Evolutionary conservation across 768 basidiomycete genomes (phyloP), one percentile per base, ranked within the genome.

Genomic region (Leccinum rimulosum): DNA sequence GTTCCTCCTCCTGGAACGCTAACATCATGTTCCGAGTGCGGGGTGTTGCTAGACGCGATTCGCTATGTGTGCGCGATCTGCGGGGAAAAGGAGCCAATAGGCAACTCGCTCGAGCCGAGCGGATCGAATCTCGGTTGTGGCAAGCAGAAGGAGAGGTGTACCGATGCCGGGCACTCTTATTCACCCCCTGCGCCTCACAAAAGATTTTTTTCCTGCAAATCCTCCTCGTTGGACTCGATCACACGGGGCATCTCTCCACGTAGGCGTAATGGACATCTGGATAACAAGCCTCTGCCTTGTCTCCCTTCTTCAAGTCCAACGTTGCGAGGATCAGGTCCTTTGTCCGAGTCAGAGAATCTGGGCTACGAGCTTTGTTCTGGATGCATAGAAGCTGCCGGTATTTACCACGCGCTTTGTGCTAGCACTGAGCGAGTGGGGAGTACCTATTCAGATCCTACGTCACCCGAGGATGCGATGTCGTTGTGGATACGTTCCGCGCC

Each of bases 1-100:
- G 76, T 75, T 1, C 82, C 87, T 22, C 83, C 87, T 9, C 77
- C 81, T 5, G 82, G 83, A 27, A 79, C 80, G 50, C 81, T 91
- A 17, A 93, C 93, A 1, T 83, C 85, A 52, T 98, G 95, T 72
- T 94, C 93, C 1, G 83, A 84, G 50, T 98, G 95, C 65, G 89
- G 88, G 14, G 72, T 79, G 0, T 67, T 85, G 6, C 76, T 98
- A 19, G 88, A 93, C 54, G 81, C 84, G n/a, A 85, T 96, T 70
- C 86, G 92, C 50, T 97, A 98, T 71, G 87, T 95, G 14, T 98
- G 95, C 68, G 81, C 87, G 4, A 88, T 86, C 25, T 96, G 95
- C 66, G 93, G 93, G 9, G 89, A 91, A 73, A 91, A 87, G 70
- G 74, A 80, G 50, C 83, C 88, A 6, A 66, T 70, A 5, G 47